phyloP scores from a whole-genome alignment of 768 basidiomycete genomes.

The Omphalotus guepiniiformis region DNA sequence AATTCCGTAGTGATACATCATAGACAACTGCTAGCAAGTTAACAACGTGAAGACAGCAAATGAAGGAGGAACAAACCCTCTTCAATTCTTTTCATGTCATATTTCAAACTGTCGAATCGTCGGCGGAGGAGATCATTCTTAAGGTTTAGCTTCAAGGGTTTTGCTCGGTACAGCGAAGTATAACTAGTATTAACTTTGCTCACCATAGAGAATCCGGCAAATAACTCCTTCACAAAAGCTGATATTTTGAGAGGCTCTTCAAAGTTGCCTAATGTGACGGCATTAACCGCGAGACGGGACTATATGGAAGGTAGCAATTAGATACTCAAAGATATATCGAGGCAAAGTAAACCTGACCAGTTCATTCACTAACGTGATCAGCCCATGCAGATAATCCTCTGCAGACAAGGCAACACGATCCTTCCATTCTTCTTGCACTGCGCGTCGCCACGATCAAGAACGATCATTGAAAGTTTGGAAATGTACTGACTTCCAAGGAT shows the following conservation, averaged over 20 bases:
- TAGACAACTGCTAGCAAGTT: constrained; percentile 60
- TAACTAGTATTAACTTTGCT: constrained; percentile 3
- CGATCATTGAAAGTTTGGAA: neutral
- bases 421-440: constrained; percentile 69
- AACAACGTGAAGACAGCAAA: constrained; percentile 2
- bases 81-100: constrained; percentile 85
- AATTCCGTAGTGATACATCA: constrained; percentile 74
- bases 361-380: constrained; percentile 78
- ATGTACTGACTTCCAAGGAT: constrained; percentile 60
- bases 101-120: constrained; percentile 78
- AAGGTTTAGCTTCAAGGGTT: constrained; percentile 57
- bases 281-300: constrained; percentile 77
- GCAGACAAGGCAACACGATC: constrained; percentile 58
- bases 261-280: constrained; percentile 79
- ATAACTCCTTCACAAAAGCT: constrained; percentile 73
- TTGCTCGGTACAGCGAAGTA: neutral
- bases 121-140: constrained; percentile 76
- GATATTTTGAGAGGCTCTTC: constrained; percentile 78
- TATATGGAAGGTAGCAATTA: constrained; percentile 20
- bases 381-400: constrained; percentile 80
- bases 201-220: constrained; percentile 83
- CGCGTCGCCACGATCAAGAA: neutral
- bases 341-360: constrained; percentile 41
- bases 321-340: neutral
- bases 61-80: constrained; percentile 53